phyloP scores from a whole-genome alignment of 208 protist species.

The Lotmaria passim region DNA sequence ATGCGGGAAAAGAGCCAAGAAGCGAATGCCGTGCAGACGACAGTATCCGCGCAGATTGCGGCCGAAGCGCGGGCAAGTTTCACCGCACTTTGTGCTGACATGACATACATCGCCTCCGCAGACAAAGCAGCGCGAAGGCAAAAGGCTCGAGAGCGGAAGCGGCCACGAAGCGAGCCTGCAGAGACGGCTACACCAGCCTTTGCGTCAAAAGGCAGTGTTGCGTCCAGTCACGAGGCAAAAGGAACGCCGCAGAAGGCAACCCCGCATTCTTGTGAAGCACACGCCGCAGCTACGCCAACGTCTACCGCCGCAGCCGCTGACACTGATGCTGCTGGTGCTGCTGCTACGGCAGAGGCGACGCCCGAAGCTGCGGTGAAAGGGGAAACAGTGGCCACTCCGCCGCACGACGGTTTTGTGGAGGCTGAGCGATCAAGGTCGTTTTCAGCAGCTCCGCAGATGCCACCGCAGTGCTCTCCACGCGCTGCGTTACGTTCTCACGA shows the following conservation, averaged over 20 bases:
- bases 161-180: not conserved
- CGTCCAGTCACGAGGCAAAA: not conserved
- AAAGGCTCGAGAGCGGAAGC: not conserved
- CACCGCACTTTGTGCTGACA: conserved; percentile 23
- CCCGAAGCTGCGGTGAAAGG: no score
- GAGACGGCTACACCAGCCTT: no score
- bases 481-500: not conserved
- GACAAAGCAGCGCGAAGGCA: not conserved
- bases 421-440: no score
- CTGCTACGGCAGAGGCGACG: no score
- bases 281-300: not conserved
- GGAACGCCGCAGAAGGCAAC: not conserved
- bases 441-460: no score
- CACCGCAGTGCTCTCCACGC: no score
- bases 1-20: not conserved
- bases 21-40: not conserved
- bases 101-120: conserved; percentile 27
- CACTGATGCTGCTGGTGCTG: no score
- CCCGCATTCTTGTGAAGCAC: no score
- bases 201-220: not conserved
- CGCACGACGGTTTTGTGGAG: no score
- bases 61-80: conserved; percentile 26
- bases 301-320: no score
- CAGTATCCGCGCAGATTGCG: conserved; percentile 7
- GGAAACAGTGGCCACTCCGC: no score